These are phyloP conservation scores for Pharnaceum exiguum DNA, from an alignment of 148 eudicot species.

Conservation along the genomic window DNA sequence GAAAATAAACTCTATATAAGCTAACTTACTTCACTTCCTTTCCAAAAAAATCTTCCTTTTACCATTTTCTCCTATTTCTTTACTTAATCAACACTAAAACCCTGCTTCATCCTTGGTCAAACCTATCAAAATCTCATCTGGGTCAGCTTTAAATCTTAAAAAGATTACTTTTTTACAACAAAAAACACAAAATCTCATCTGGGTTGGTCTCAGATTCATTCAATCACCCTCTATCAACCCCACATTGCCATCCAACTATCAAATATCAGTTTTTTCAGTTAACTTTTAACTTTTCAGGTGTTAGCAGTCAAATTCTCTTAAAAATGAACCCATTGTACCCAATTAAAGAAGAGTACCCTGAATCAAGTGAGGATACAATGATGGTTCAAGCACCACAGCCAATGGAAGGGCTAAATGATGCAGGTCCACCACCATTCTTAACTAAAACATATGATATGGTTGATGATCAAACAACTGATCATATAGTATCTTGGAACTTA, in stretches of 20 bases:
- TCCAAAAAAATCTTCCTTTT: background rate
- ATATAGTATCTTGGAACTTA: slow-evolving; percentile 73
- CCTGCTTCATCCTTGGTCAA: background rate
- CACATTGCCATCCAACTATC: background rate
- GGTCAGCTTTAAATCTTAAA: background rate
- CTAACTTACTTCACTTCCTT: background rate
- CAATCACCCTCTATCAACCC: background rate
- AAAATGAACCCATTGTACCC: slow-evolving; percentile 45
- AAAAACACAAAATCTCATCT: background rate
- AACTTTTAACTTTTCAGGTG: too few relatives aligned
- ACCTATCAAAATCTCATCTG: slow-evolving; percentile 3
- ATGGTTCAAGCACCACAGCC: slow-evolving; percentile 50
- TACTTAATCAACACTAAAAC: background rate
- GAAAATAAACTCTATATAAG: background rate
- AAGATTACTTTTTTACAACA: background rate
- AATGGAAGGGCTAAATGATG: slow-evolving; percentile 73
- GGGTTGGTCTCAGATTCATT: background rate
- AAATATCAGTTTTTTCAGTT: too few relatives aligned
- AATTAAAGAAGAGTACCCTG: slow-evolving; percentile 61
- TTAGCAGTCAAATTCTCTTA: background rate
- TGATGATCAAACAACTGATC: slow-evolving; percentile 52
- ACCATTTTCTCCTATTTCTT: background rate
- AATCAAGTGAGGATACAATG: slow-evolving; percentile 27
- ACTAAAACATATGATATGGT: slow-evolving; percentile 89
- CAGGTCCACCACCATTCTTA: slow-evolving; percentile 82